Evolutionary conservation across 2,329 filamentous ascomycete species (phyloP), one percentile per base, ranked within the genome.

Genomic region (Trichoderma citrinoviride): DNA sequence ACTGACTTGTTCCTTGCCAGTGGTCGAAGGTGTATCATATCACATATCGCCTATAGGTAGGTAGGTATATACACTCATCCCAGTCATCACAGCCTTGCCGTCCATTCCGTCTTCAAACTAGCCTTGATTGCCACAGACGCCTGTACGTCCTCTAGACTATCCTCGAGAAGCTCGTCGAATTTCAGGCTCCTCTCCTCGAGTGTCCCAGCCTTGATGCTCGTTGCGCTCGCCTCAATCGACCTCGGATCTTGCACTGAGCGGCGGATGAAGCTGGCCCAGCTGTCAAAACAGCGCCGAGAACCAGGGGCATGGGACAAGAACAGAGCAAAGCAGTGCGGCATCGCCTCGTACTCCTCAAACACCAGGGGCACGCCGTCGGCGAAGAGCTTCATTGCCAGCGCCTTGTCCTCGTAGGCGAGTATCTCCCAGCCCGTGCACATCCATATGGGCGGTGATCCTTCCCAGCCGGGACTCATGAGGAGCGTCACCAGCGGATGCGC

Each of bases 311-410:
- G 75, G 1, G 80, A 75, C 63, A 91, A 76, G 1, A 91, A 68
- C 67, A 87, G 71, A 0, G 83, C 85, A 72, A 92, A 94, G 69
- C 85, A 87, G 76, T 93, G 91, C 61, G 91, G 90, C 91, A 94
- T 94, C 3, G 86, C 89, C 74, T 93, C 88, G 73, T 87, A 95
- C 76, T 92, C 85, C 73, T 91, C 86, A 71, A 87, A 90, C 3
- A 85, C 80, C 0, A 93, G 84, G 0, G 71, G 72, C 0, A 89
- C 88, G 5, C 85, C 86, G 52, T 90, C 84, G 7, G 71, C 68
- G 17, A 79, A 79, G 12, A 90, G 79, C 44, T 82, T 81, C 46
- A 78, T 76, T 0, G 87, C 89, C 2, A 91, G 72, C 60, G 85
- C 85, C 68, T 81, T 82, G 66, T 82, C 82, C 74, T 93, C 90